Conservation (phyloP, 768 basidiomycete species). For the Trametes villosa region DNA sequence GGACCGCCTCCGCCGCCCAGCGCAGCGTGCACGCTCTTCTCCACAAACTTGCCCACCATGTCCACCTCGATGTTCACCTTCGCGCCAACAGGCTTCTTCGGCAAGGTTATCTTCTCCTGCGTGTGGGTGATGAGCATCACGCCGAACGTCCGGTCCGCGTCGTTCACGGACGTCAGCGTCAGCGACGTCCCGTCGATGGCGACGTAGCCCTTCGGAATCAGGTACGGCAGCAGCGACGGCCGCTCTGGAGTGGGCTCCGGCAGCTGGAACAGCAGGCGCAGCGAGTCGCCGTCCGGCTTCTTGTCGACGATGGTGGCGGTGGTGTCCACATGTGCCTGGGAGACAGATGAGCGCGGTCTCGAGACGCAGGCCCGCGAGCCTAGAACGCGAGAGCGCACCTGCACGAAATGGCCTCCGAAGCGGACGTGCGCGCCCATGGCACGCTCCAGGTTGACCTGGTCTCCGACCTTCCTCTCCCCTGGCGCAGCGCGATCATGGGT, state of each 20-base stretch:
- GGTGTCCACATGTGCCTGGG: constrained; percentile 90
- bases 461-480: constrained; percentile 82
- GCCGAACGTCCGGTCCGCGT: constrained; percentile 65
- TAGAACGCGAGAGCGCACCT: constrained; percentile 56
- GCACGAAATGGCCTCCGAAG: constrained; percentile 98
- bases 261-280: constrained; percentile 82
- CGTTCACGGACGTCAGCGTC: constrained; percentile 82
- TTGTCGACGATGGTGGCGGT: constrained; percentile 77
- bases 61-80: constrained; percentile 96
- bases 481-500: neutral
- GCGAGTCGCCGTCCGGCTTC: constrained; percentile 81
- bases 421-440: constrained; percentile 91
- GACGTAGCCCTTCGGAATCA: constrained; percentile 94
- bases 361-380: neutral
- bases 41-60: constrained; percentile 91
- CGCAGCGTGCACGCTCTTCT: constrained; percentile 77
- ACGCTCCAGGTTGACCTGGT: constrained; percentile 89
- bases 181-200: constrained; percentile 94
- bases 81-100: constrained; percentile 71
- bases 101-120: constrained; percentile 84
- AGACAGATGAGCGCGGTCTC: neutral
- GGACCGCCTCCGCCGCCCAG: constrained; percentile 56
- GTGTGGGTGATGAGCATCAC: constrained; percentile 97
- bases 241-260: constrained; percentile 58
- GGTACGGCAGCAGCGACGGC: constrained; percentile 73